These are phyloP conservation scores for Bothriochloa decipiens DNA, from an alignment of 176 grass and related monocot species.

Conservation along the genomic window DNA sequence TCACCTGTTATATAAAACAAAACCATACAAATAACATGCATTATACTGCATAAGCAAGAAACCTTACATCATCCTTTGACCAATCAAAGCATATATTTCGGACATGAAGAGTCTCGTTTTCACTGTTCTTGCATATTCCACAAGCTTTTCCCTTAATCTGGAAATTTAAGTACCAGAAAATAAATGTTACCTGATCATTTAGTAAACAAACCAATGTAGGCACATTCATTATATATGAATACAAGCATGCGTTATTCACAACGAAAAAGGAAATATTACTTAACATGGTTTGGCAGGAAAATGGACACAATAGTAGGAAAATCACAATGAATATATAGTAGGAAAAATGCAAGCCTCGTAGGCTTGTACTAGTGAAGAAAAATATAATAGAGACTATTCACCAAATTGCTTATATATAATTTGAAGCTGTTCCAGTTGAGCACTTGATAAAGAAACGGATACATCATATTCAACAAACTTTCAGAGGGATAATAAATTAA, in stretches of 20 bases:
- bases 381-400: background rate
- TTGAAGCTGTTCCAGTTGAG: constrained; percentile 1
- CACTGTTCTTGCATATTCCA: constrained; percentile 61
- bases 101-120: constrained; percentile 68
- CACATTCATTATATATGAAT: constrained; percentile 24
- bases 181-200: constrained; percentile 14
- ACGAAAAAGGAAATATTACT: constrained; percentile 25
- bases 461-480: constrained; percentile 30
- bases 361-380: constrained; percentile 1
- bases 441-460: constrained; percentile 13
- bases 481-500: background rate
- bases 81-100: constrained; percentile 67
- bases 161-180: constrained; percentile 27
- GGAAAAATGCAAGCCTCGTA: constrained; percentile 2
- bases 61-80: constrained; percentile 59
- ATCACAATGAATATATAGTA: constrained; percentile 6
- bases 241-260: constrained; percentile 2
- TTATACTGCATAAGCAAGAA: constrained; percentile 37
- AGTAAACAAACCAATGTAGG: constrained; percentile 15
- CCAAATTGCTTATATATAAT: background rate
- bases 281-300: background rate
- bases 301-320: background rate
- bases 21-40: constrained; percentile 27
- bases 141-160: constrained; percentile 64
- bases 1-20: constrained; percentile 34